Evolutionary conservation across 2,329 filamentous ascomycete genomes (phyloP), one percentile per base, ranked within the genome.

Genomic region (Alternaria metachromatica): DNA sequence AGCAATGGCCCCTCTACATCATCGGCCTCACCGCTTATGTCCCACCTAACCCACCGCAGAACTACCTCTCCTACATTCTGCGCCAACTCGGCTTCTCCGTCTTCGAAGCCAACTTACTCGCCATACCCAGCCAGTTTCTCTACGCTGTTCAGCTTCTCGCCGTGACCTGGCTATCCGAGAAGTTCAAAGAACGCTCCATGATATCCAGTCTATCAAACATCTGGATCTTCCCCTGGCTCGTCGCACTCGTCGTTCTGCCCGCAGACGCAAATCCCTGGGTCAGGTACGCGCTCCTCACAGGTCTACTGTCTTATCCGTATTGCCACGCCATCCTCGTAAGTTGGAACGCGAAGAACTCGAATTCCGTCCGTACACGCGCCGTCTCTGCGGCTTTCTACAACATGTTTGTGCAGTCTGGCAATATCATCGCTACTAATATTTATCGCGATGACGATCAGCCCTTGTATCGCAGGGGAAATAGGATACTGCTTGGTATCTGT

Each of bases 41-140:
- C 18, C 68, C 68, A 6, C 66, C 68, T 3, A 41, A 70, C 6
- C 71, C 74, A 3, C 68, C 72, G 2, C 23, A 21, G 1, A 72
- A 55, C 18, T 77, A 77, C 50, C 81, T 91, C 6, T 88, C 89
- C 0, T 82, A 89, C 6, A 87, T 85, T 1, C 81, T 91, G 6
- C 84, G 84, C 49, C 79, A 81, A 2, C 80, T 90, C 0, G 89
- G 89, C 0, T 91, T 90, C 77, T 82, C 83, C 63, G 88, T 86
- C 3, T 89, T 92, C 75, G 79, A 87, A 21, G 84, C 88, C 2
- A 92, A 90, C 71, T 74, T 92, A 33, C 83, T 92, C 8, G 84
- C 86, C 2, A 90, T 91, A n/a, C 79, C 86, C 65, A 76, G 71
- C 5, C 76, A 80, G 30, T 74, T 78, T 12, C 67, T 79, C 51